These are phyloP conservation scores for Colletotrichum orbiculare DNA, from an alignment of 2,329 filamentous ascomycete species.

Conservation along the genomic window DNA sequence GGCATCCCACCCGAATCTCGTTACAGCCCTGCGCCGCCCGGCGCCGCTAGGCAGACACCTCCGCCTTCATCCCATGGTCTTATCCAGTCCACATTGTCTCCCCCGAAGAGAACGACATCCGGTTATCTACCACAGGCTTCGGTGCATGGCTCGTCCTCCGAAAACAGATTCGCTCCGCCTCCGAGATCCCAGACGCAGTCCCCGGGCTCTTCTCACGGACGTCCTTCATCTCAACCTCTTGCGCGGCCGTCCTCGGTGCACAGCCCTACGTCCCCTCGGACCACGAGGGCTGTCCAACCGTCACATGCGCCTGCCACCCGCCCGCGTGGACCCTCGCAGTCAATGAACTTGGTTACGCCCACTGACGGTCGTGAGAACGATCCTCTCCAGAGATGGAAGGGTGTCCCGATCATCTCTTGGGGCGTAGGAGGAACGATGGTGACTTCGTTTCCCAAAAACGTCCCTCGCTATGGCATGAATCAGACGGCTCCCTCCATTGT, in stretches of 20 bases:
- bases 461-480: conserved; percentile 85
- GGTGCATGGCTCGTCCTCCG: conserved; percentile 41
- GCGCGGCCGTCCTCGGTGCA: conserved; percentile 67
- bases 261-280: conserved; percentile 53
- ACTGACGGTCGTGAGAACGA: conserved; percentile 78
- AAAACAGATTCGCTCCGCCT: conserved; percentile 63
- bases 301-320: conserved; percentile 50
- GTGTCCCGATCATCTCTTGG: conserved; percentile 87
- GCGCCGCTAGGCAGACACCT: conserved; percentile 57
- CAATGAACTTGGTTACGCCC: conserved; percentile 68
- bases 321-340: conserved; percentile 64
- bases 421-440: conserved; percentile 86
- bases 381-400: conserved; percentile 89
- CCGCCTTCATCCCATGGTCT: conserved; percentile 54
- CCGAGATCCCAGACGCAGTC: conserved; percentile 72
- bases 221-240: conserved; percentile 53
- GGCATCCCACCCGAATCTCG: conserved; percentile 45
- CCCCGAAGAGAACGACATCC: conserved; percentile 64
- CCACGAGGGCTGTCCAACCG: conserved; percentile 37
- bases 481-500: conserved; percentile 81
- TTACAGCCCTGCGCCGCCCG: conserved; percentile 52
- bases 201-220: conserved; percentile 60
- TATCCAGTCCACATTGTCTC: conserved; percentile 60
- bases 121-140: conserved; percentile 59
- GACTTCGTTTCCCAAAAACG: conserved; percentile 87